Evolutionary conservation across 1,284 basidiomycete genomes (phyloP), one percentile per base, ranked within the genome.

Genomic region (Cystobasidium pallidum): DNA sequence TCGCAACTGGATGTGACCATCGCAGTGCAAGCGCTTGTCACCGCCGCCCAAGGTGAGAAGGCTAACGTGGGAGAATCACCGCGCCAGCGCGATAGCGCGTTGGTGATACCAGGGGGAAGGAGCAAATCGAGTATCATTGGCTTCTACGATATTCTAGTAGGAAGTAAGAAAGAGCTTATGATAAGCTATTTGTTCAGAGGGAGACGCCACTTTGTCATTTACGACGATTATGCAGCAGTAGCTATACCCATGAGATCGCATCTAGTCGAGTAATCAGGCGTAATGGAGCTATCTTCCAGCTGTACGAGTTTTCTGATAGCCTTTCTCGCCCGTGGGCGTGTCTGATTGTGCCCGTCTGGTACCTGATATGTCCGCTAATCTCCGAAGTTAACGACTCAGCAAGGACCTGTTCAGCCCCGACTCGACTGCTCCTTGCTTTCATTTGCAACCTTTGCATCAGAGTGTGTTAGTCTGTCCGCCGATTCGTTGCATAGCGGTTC

Each of bases 131-230:
- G 80, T 67, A 63, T 75, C 15, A 62, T 76, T 19, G 77, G 74
- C 10, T 79, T 75, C 70, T 75, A 74, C 70, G 85, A 78, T 63
- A 64, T 52, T 28, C 57, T 89, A 87, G 73, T 87, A 86, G 86
- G 86, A 45, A 83, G 86, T 70, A 81, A 84, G 66, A 91, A 91
- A 82, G 83, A 84, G 28, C 82, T 95, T 62, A 82, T 86, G 34
- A 84, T 95, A 57, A 85, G 87, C 52, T 95, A 95, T 81, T 82
- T 85, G 57, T 96, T 95, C 84, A 85, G 86, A 74, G 88, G 87
- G 49, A 84, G 84, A 73, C 77, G 84, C 81, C 92, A 95, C 80
- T 88, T 90, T 80, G 88, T 88, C 74, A 87, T 88, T 76, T 86
- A 91, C 73, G 86, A 86, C 76, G 92, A 94, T 81, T 82, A 84